phyloP scores from a whole-genome alignment of 306 rosid species.

The Trifolium subterraneum region DNA sequence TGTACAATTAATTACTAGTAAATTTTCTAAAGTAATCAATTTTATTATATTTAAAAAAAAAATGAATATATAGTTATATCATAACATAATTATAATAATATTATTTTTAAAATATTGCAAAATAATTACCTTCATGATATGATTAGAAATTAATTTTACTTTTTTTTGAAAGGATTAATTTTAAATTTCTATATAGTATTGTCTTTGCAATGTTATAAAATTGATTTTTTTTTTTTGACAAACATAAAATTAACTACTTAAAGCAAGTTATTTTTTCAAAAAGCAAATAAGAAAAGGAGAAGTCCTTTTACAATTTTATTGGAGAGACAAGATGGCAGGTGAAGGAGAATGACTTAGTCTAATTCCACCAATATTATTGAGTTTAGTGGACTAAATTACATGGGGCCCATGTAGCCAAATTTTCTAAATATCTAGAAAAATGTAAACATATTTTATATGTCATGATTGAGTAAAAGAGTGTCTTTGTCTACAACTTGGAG shows the following conservation, averaged over 20 bases:
- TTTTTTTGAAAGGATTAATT: neutral
- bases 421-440: slow-evolving; percentile 27
- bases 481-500: slow-evolving; percentile 21
- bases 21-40: no score
- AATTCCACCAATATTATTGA: neutral
- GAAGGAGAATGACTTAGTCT: slow-evolving; percentile 14
- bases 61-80: no score
- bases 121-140: no score
- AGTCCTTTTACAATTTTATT: neutral
- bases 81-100: no score
- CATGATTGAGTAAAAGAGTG: neutral
- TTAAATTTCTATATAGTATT: neutral
- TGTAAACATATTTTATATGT: neutral
- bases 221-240: no score
- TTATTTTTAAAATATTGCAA: no score
- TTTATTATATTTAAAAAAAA: no score
- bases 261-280: neutral
- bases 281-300: neutral
- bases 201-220: neutral
- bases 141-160: neutral
- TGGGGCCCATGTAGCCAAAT: slow-evolving; percentile 5
- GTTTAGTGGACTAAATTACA: slow-evolving; percentile 2
- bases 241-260: neutral
- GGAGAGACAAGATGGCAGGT: neutral
- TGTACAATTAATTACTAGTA: no score